Percentiles rank a stretch among this genome's conserved stretches.
These are phyloP conservation scores for Backusella mclennaniae DNA, from an alignment of 192 early-diverging fungal genomes.

Conservation along the genomic window DNA sequence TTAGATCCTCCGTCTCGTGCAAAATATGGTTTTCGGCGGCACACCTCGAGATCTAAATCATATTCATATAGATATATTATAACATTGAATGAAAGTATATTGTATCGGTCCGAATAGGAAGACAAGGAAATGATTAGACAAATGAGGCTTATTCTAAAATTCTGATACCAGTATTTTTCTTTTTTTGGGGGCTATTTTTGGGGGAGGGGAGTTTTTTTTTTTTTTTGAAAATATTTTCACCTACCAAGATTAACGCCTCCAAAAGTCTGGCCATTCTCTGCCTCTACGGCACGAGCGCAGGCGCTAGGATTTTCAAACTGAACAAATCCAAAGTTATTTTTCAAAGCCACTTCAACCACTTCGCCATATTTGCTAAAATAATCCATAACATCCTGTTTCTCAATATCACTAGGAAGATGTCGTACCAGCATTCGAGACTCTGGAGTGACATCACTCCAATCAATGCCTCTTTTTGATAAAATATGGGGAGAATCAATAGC, in stretches of 20 bases:
- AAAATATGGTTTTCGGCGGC: constrained; percentile 12
- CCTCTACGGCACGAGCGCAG: constrained; percentile 28
- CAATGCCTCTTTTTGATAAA: constrained; percentile 14
- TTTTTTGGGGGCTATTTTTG: background rate
- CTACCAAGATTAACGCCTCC: constrained; percentile 26
- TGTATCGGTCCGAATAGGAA: background rate
- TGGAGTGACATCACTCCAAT: constrained; percentile 16
- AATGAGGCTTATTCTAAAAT: background rate
- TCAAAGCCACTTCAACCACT: constrained; percentile 29
- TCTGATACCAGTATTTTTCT: background rate
- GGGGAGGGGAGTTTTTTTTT: background rate
- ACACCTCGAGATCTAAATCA: constrained; percentile 6
- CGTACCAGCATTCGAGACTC: constrained; percentile 35
- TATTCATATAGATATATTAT: background rate
- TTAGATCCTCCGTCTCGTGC: background rate
- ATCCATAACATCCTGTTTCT: constrained; percentile 18
- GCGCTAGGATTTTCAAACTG: constrained; percentile 30
- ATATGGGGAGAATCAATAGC: constrained; percentile 2
- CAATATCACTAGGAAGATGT: constrained; percentile 20
- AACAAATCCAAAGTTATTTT: constrained; percentile 29
- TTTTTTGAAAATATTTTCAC: constrained; percentile 10
- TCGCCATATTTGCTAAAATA: constrained; percentile 36
- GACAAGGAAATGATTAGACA: background rate
- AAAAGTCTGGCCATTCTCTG: constrained; percentile 29
- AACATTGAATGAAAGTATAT: background rate